Evolutionary conservation across 345 rosid genomes (phyloP), one percentile per base, ranked within the genome.

Genomic region (Kernera saxatilis): DNA sequence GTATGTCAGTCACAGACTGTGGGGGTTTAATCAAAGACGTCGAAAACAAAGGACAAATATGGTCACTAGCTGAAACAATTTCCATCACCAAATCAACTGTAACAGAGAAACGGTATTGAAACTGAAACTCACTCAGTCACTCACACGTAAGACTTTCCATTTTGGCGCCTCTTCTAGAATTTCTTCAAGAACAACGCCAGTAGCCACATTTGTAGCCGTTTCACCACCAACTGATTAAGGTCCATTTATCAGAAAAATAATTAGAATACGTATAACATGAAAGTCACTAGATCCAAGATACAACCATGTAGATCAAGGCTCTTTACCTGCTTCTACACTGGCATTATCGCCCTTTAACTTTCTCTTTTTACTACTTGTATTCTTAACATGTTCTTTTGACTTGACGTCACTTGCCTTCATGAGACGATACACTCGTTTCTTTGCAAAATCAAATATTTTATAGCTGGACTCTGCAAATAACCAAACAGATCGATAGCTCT

Each of bases 61-160:
- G 54, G 59, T 26, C 53, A 71, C 54, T 19, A 30, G 37, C 68
- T 36, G 19, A 55, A 36, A 44, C 35, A 68, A 23, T 6, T 39
- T 12, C 49, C 19, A 30, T 26, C 66, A 72, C 19, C 46, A 52
- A 60, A 67, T 58, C 57, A 29, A n/a, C 33, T 6, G 2, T 51
- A 69, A 69, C 50, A 54, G 21, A 58, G 18, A 74, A 49, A 46
- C 23, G 50, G 72, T 73, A 67, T 58, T 77, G 74, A 85, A 71
- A 81, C 66, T 74, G 82, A 74, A 77, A 85, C 85, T 87, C 87
- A 83, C 89, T 84, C 86, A 73, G 72, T 49, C 77, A 90, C 99
- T 88, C 96, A 91, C 99, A 77, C 93, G 90, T 84, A 94, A 90
- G 77, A 91, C 96, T 82, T 89, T 94, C 97, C 99, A 94, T 82